phyloP scores from a whole-genome alignment of 192 early-diverging fungal genomes.

The Phlyctochytrium bullatum region DNA sequence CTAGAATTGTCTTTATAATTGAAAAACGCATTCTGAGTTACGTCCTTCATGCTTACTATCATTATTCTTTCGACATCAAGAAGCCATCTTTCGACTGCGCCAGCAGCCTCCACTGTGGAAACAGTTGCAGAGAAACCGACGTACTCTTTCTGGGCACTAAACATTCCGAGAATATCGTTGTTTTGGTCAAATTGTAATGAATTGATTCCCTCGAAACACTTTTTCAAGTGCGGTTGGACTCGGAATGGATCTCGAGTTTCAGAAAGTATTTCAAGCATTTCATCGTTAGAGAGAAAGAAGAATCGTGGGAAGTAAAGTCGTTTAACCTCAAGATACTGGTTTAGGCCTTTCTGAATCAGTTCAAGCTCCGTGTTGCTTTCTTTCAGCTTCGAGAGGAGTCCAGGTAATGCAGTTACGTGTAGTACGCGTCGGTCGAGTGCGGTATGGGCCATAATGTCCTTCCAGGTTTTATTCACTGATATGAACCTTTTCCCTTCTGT shows the following conservation, averaged over 20 bases:
- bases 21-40: conserved; percentile 35
- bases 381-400: conserved; percentile 46
- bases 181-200: conserved; percentile 56
- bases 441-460: conserved; percentile 55
- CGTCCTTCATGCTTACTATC: conserved; percentile 47
- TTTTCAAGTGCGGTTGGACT: conserved; percentile 64
- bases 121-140: conserved; percentile 44
- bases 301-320: conserved; percentile 59
- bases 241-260: conserved; percentile 58
- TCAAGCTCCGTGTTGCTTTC: conserved; percentile 60
- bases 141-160: conserved; percentile 56
- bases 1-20: conserved; percentile 46
- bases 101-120: conserved; percentile 50
- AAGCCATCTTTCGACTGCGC: conserved; percentile 59
- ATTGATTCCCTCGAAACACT: conserved; percentile 64
- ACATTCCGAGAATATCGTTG: conserved; percentile 57
- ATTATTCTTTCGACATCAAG: conserved; percentile 56
- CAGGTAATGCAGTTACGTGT: conserved; percentile 53
- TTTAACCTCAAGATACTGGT: conserved; percentile 62
- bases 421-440: conserved; percentile 47
- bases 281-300: conserved; percentile 65
- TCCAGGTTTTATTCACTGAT: conserved; percentile 62
- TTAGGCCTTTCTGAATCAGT: conserved; percentile 60
- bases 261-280: conserved; percentile 63
- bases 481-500: conserved; percentile 58